Evolutionary conservation across 305 asterid species (phyloP).

Genomic region (Ilex paraguariensis): DNA sequence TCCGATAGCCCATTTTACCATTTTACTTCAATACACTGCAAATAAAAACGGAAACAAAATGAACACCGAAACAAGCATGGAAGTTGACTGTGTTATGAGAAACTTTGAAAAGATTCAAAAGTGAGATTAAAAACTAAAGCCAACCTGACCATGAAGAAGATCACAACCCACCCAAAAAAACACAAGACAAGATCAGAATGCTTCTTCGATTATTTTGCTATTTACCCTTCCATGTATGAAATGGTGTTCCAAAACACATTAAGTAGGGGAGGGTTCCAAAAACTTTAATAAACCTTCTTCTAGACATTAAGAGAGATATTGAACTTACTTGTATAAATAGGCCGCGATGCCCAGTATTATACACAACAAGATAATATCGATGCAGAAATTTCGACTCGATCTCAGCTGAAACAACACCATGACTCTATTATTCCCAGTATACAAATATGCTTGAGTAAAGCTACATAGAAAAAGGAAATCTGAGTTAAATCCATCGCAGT

Average conservation of each 20-base stretch:
- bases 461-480: not conserved
- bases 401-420: slow-evolving; percentile 48
- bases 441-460: not conserved
- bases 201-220: too few species aligned
- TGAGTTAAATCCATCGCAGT: slow-evolving; percentile 6
- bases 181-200: too few species aligned
- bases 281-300: not conserved
- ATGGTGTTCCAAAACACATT: too few species aligned
- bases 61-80: too few species aligned
- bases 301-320: slow-evolving; percentile 6
- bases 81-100: too few species aligned
- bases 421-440: not conserved
- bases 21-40: slow-evolving; percentile 69
- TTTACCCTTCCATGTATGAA: too few species aligned
- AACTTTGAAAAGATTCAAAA: too few species aligned
- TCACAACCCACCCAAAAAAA: too few species aligned
- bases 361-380: slow-evolving; percentile 80
- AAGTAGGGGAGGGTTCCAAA: slow-evolving; percentile 1
- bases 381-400: slow-evolving; percentile 90
- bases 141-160: too few species aligned
- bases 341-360: slow-evolving; percentile 94
- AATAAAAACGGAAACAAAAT: slow-evolving; percentile 1
- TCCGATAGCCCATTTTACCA: slow-evolving; percentile 11
- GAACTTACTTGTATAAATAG: slow-evolving; percentile 82
- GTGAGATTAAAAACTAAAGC: too few species aligned